Conservation (phyloP, 129 eudicot species). For the Pseudognaphalium luteoalbum region DNA sequence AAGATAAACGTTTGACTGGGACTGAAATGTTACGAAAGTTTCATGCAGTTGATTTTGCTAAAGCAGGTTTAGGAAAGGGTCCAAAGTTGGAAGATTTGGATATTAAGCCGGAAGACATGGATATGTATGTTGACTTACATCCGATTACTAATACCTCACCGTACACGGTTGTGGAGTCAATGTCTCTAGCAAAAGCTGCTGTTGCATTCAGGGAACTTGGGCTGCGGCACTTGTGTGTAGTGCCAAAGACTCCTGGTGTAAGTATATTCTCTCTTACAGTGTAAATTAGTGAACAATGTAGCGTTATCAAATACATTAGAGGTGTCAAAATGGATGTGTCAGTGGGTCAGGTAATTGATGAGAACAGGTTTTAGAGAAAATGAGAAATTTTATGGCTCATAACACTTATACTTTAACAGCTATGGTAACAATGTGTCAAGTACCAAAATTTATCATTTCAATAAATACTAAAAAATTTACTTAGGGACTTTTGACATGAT, state of each 20-base stretch:
- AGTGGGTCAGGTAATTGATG: slow-evolving; percentile 8
- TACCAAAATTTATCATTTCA: neutral
- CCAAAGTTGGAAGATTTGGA: slow-evolving; percentile 74
- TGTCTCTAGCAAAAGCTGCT: slow-evolving; percentile 97
- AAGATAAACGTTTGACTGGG: slow-evolving; percentile 47
- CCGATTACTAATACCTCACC: slow-evolving; percentile 95
- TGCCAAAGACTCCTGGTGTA: slow-evolving; percentile 66
- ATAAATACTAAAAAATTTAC: neutral
- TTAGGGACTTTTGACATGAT: neutral
- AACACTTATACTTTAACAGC: neutral
- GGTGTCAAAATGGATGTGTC: neutral
- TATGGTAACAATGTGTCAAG: neutral
- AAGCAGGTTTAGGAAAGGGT: slow-evolving; percentile 92
- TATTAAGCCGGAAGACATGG: slow-evolving; percentile 73
- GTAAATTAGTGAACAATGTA: neutral
- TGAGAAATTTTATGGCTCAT: neutral
- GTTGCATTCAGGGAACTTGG: slow-evolving; percentile 81
- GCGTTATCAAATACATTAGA: neutral
- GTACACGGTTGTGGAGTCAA: slow-evolving; percentile 80
- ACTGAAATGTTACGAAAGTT: slow-evolving; percentile 50
- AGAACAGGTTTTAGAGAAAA: neutral
- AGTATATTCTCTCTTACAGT: slow-evolving; percentile 6
- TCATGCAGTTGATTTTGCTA: slow-evolving; percentile 85
- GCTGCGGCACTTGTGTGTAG: slow-evolving; percentile 89
- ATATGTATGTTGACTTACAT: slow-evolving; percentile 91